These are phyloP conservation scores for Nakazawaea populi DNA, from an alignment of 805 yeast genomes.

Conservation along the genomic window DNA sequence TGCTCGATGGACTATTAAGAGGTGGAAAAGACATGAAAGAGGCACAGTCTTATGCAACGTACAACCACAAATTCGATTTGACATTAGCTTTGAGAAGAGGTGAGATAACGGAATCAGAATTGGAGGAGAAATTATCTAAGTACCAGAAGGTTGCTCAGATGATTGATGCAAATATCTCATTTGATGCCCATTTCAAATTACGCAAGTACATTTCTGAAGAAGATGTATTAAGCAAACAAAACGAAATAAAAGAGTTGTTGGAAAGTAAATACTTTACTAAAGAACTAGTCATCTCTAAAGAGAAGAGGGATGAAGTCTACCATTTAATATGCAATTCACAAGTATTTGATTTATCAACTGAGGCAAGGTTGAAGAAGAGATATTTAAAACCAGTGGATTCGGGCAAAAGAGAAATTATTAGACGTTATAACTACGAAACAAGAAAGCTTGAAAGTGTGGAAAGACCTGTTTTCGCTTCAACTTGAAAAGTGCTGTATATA, in stretches of 20 bases:
- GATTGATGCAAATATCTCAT: conserved; percentile 40
- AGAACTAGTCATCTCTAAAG: conserved; percentile 25
- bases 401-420: conserved; percentile 44
- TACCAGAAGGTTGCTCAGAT: conserved; percentile 32
- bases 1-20: conserved; percentile 46
- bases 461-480: conserved; percentile 6
- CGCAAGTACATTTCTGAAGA: conserved; percentile 31
- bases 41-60: conserved; percentile 55
- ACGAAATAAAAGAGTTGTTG: conserved; percentile 14
- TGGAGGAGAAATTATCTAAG: conserved; percentile 15
- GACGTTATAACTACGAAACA: conserved; percentile 56
- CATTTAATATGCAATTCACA: conserved; percentile 34
- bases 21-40: conserved; percentile 55
- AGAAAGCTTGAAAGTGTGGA: conserved; percentile 38
- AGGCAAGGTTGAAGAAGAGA: conserved; percentile 33
- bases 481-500: background rate
- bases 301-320: conserved; percentile 34
- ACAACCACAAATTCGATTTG: conserved; percentile 38
- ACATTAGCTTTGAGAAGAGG: conserved; percentile 33
- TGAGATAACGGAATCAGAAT: conserved; percentile 27
- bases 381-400: conserved; percentile 47
- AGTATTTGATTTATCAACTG: conserved; percentile 31
- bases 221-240: conserved; percentile 22
- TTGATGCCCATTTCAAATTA: conserved; percentile 38
- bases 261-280: conserved; percentile 12